Percentiles rank a stretch among this genome's conserved stretches.
These are phyloP conservation scores for Hibiscus mutabilis DNA, from an alignment of 345 rosid genomes.

Conservation along the genomic window DNA sequence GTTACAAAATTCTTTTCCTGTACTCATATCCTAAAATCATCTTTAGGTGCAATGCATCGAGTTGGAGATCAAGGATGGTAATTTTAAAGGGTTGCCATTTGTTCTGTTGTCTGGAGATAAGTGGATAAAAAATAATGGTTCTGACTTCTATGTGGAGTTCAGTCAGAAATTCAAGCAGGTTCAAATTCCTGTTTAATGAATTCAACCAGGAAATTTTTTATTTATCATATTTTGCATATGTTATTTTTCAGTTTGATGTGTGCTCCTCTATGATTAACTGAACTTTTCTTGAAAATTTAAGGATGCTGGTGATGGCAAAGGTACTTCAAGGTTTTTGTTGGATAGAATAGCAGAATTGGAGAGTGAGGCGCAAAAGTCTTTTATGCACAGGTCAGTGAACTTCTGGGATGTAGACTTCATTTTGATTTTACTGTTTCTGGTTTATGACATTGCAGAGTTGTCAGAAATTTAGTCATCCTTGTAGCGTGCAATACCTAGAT, in stretches of 20 bases:
- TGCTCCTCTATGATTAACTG: constrained; percentile 9
- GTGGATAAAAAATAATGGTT: constrained; percentile 74
- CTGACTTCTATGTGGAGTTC: constrained; percentile 77
- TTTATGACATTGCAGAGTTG: neutral
- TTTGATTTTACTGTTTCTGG: constrained; percentile 10
- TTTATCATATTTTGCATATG: constrained; percentile 8
- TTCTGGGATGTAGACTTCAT: constrained; percentile 14
- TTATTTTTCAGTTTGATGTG: constrained; percentile 7
- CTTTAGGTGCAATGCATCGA: constrained; percentile 69
- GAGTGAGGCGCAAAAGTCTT: constrained; percentile 93
- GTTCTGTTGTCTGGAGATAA: constrained; percentile 62
- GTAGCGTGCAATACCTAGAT: neutral
- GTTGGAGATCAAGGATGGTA: constrained; percentile 65
- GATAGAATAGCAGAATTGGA: constrained; percentile 72
- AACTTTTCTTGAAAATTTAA: constrained; percentile 27
- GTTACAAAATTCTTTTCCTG: neutral
- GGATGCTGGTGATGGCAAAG: constrained; percentile 78
- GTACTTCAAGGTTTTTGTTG: constrained; percentile 69
- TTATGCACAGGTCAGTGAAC: constrained; percentile 86
- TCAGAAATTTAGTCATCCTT: neutral
- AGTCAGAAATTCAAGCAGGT: constrained; percentile 38
- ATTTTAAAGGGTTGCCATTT: constrained; percentile 84
- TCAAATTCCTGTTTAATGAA: constrained; percentile 27
- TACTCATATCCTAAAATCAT: constrained; percentile 12
- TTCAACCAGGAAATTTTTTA: neutral